Evolutionary conservation across 495 filamentous ascomycete genomes (phyloP).

Genomic region (Neohortaea acidophila): DNA sequence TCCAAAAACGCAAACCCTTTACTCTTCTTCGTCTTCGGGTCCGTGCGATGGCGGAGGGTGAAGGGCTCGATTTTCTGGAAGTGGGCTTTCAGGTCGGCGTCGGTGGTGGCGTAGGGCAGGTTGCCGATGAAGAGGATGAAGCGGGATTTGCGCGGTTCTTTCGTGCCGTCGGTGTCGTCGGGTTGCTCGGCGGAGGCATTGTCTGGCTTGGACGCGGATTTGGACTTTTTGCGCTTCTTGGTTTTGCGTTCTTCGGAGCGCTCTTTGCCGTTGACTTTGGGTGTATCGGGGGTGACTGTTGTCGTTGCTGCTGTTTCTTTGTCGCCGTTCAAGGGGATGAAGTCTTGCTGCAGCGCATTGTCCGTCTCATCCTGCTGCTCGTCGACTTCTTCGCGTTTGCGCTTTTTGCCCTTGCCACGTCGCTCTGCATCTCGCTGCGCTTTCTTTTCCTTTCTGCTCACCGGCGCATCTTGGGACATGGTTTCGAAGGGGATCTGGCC

Average conservation of each 20-base stretch:
- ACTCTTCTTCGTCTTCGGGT: slow-evolving; percentile 52
- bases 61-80: slow-evolving; percentile 61
- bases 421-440: slow-evolving; percentile 13
- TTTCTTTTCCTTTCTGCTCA: slow-evolving; percentile 11
- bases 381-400: slow-evolving; percentile 9
- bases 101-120: slow-evolving; percentile 72
- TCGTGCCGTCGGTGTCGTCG: background rate
- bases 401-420: slow-evolving; percentile 7
- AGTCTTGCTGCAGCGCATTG: slow-evolving; percentile 3
- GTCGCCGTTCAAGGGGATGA: background rate
- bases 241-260: background rate
- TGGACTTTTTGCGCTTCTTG: slow-evolving; percentile 9
- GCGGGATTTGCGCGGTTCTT: slow-evolving; percentile 1
- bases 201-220: background rate
- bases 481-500: no score
- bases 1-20: slow-evolving; percentile 89
- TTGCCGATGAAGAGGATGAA: slow-evolving; percentile 38
- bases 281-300: no score
- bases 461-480: slow-evolving; percentile 9
- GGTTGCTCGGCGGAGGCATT: background rate
- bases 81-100: slow-evolving; percentile 49
- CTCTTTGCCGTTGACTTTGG: background rate
- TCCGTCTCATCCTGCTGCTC: background rate
- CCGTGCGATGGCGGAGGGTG: slow-evolving; percentile 58
- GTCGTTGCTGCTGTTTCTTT: background rate